Conservation (phyloP, 1,139 yeast species). For the Saccharomyces hybrid region DNA sequence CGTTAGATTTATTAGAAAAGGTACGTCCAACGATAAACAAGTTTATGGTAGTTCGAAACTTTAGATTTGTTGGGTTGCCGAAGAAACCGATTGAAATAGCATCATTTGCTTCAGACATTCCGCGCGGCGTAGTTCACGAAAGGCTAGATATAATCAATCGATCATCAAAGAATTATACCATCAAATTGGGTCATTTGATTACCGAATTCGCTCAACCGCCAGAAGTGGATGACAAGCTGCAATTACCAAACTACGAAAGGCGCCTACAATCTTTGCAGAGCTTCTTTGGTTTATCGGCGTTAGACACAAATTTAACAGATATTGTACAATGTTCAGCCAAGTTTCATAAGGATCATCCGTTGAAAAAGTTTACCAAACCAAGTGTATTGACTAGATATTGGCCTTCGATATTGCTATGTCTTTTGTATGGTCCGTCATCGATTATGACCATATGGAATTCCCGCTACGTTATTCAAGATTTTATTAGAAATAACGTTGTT, state of each 20-base stretch:
- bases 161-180: slow-evolving; percentile 9
- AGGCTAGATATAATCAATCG: slow-evolving; percentile 9
- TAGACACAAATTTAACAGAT: slow-evolving; percentile 1
- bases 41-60: slow-evolving; percentile 14
- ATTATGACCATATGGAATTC: slow-evolving; percentile 42
- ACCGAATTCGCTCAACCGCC: slow-evolving; percentile 10
- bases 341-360: neutral
- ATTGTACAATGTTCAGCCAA: slow-evolving; percentile 4
- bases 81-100: slow-evolving; percentile 8
- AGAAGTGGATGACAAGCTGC: slow-evolving; percentile 1
- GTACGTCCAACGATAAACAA: slow-evolving; percentile 12
- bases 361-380: slow-evolving; percentile 38
- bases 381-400: slow-evolving; percentile 51
- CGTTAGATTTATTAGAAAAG: slow-evolving; percentile 7
- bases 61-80: slow-evolving; percentile 17
- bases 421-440: slow-evolving; percentile 47
- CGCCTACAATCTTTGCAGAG: neutral
- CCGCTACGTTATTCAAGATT: slow-evolving; percentile 44
- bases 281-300: neutral
- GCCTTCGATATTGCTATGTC: slow-evolving; percentile 44
- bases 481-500: slow-evolving; percentile 51
- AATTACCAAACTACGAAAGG: neutral
- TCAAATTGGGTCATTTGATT: slow-evolving; percentile 16
- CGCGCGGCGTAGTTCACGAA: slow-evolving; percentile 7
- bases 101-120: slow-evolving; percentile 12